Evolutionary conservation across 2,329 filamentous ascomycete species (phyloP).

Genomic region (Alternaria sp.): DNA sequence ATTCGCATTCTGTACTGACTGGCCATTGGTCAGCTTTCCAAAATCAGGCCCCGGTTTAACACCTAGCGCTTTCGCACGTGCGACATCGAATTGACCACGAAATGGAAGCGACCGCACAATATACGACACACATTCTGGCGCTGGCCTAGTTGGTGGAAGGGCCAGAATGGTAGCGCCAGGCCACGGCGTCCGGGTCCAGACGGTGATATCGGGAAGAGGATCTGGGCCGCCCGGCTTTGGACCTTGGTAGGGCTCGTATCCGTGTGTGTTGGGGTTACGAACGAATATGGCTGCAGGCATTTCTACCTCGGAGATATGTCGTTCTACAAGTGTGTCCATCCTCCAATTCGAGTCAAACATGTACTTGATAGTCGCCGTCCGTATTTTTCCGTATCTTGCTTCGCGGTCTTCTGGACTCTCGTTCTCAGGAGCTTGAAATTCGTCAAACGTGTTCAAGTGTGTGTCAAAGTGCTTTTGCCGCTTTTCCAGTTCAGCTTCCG

Average conservation of each 20-base stretch:
- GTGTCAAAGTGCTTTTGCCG: slow-evolving; percentile 34
- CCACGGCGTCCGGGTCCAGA: slow-evolving; percentile 81
- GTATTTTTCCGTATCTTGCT: slow-evolving; percentile 59
- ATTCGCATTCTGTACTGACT: slow-evolving; percentile 69
- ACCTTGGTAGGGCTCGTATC: slow-evolving; percentile 74
- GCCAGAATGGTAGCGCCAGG: slow-evolving; percentile 70
- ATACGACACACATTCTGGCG: slow-evolving; percentile 80
- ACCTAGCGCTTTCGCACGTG: slow-evolving; percentile 70
- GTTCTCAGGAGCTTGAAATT: slow-evolving; percentile 36
- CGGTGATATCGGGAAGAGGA: slow-evolving; percentile 70
- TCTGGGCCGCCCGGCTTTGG: slow-evolving; percentile 65
- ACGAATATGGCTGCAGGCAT: slow-evolving; percentile 76
- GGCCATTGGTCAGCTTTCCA: slow-evolving; percentile 67
- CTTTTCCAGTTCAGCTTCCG: slow-evolving; percentile 33
- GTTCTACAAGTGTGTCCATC: slow-evolving; percentile 74
- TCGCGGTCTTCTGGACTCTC: slow-evolving; percentile 48
- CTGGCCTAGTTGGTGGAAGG: slow-evolving; percentile 74
- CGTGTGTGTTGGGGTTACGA: slow-evolving; percentile 67
- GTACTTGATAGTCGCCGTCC: slow-evolving; percentile 71
- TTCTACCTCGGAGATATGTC: slow-evolving; percentile 70
- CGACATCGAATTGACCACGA: slow-evolving; percentile 80
- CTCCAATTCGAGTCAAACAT: slow-evolving; percentile 85
- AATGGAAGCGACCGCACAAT: slow-evolving; percentile 79
- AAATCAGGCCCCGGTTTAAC: slow-evolving; percentile 69
- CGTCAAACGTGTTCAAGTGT: slow-evolving; percentile 43